These are phyloP conservation scores for Colletotrichum karsti DNA, from an alignment of 2,329 filamentous ascomycete genomes.

Conservation along the genomic window DNA sequence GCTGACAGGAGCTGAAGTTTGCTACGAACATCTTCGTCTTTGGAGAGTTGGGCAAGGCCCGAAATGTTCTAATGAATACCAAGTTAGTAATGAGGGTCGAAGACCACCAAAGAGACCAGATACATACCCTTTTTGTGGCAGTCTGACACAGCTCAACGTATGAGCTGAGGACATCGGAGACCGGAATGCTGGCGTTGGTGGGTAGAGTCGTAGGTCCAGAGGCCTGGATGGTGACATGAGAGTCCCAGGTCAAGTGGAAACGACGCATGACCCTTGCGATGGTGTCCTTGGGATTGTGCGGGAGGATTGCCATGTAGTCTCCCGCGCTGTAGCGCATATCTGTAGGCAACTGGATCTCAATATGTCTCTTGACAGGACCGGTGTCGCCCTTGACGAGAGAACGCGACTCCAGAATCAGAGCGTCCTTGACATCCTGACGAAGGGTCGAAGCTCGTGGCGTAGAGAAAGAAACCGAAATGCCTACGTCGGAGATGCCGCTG, in stretches of 20 bases:
- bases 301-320: constrained; percentile 80
- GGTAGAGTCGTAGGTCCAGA: constrained; percentile 63
- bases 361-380: constrained; percentile 67
- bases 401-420: constrained; percentile 61
- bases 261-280: constrained; percentile 71
- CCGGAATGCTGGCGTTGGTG: constrained; percentile 64
- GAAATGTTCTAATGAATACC: constrained; percentile 49
- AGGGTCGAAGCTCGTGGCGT: constrained; percentile 64
- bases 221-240: constrained; percentile 67
- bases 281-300: constrained; percentile 71
- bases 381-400: constrained; percentile 54
- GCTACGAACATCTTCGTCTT: constrained; percentile 41
- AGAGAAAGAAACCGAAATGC: constrained; percentile 59
- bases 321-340: constrained; percentile 74
- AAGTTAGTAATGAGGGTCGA: not conserved
- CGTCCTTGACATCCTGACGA: constrained; percentile 68
- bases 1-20: constrained; percentile 48
- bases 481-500: constrained; percentile 30
- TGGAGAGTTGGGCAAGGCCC: constrained; percentile 29
- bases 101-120: not conserved
- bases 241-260: constrained; percentile 76
- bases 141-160: constrained; percentile 80
- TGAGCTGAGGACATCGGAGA: constrained; percentile 69
- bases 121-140: constrained; percentile 69
- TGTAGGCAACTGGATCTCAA: constrained; percentile 74